Base-by-base conservation (phyloP, 1,139 yeast genomes). In the Protomyces arabidopsidicola region DNA sequence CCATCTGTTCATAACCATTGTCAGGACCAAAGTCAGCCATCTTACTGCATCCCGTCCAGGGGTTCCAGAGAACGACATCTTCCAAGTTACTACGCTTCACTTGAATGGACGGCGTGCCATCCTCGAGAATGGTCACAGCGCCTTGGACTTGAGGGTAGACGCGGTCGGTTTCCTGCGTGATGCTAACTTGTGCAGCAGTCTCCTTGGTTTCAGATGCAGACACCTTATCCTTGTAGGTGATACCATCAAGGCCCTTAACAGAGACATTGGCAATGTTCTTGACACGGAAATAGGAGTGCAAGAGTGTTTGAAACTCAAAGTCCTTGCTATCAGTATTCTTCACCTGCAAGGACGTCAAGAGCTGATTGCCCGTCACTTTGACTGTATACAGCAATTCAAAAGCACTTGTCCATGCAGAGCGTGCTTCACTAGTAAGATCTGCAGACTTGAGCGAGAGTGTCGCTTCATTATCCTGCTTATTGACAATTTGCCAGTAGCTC, bases 361-460 rank as follows among this genome's bases (percentile, higher is more conserved):
- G 79, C 51, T 79, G 75, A 65, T 82, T 84, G 6, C 69, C 73
- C 5, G 74, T 76, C 66, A 91, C 78, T 58, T 83, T 80, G 45
- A 93, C 81, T 1, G 91, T 84, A 69, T 86, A 82, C 42, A 93
- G 75, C 71, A 93, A 78, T 1, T 95, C 86, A 77, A 90, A 93
- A 71, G 90, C 93, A 71, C 79, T 77, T 9, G 82, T 81, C 85
- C 95, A 85, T 59, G 84, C 83, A 36, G 75, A 71, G 64, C 81
- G 77, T 45, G 82, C 72, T 31, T 81, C 86, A 16, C 68, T 78
- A 68, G 84, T 82, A 51, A 95, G 85, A 65, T 85, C 80, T 70
- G 89, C 96, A 2, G 96, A 96, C 39, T 93, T 86, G 66, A 93
- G 81, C 0, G 91, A 98, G 75, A 90, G 90, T 74, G 91, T 97